These are phyloP conservation scores for Xylaria sp. DNA, from an alignment of 2,329 filamentous ascomycete species.

Conservation along the genomic window DNA sequence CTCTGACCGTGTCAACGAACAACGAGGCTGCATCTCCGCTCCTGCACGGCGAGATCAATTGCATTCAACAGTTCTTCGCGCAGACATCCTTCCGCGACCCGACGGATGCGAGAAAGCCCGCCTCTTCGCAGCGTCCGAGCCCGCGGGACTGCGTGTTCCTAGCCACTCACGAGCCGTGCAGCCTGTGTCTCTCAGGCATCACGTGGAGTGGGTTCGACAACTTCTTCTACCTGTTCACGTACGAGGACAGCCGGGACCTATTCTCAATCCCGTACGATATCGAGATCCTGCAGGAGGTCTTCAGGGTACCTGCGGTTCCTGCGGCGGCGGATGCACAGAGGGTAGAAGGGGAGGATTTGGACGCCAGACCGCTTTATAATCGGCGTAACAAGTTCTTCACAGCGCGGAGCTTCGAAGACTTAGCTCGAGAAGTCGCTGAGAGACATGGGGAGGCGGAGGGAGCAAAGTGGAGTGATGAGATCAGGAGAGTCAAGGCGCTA, in stretches of 20 bases:
- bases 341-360: conserved; percentile 45
- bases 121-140: conserved; percentile 42
- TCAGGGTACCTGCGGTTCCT: conserved; percentile 48
- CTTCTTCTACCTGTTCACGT: conserved; percentile 64
- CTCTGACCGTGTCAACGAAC: conserved; percentile 59
- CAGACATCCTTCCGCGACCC: conserved; percentile 36
- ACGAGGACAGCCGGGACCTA: conserved; percentile 61
- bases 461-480: conserved; percentile 46
- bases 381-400: conserved; percentile 61
- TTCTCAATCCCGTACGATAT: conserved; percentile 64
- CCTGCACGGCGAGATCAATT: conserved; percentile 65
- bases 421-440: conserved; percentile 47
- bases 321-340: conserved; percentile 34
- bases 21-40: conserved; percentile 60
- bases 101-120: background rate
- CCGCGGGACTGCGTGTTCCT: conserved; percentile 61
- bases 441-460: conserved; percentile 42
- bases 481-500: conserved; percentile 54
- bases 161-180: conserved; percentile 64
- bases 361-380: conserved; percentile 56
- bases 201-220: conserved; percentile 62
- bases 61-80: conserved; percentile 63
- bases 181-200: conserved; percentile 62
- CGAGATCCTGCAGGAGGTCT: conserved; percentile 61
- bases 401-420: conserved; percentile 49